These are phyloP conservation scores for Raphidocelis subcapitata DNA, from an alignment of 139 green algal genomes.

Conservation along the genomic window DNA sequence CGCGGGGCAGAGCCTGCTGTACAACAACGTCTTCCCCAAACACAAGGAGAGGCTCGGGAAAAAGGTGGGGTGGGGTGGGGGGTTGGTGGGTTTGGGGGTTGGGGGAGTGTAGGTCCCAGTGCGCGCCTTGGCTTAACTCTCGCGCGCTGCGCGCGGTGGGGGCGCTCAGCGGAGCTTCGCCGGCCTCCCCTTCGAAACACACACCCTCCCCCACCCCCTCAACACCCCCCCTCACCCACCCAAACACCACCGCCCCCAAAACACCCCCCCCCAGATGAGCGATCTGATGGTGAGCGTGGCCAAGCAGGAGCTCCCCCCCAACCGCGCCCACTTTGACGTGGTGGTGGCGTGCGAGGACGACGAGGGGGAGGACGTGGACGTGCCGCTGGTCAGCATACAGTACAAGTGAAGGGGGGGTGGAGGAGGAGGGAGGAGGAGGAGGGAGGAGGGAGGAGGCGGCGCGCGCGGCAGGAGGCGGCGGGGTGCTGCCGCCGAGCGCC, in stretches of 20 bases:
- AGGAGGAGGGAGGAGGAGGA: background rate
- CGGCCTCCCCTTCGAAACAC: no score
- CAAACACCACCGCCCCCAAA: no score
- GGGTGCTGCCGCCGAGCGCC: no score
- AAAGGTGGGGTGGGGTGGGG: slow-evolving; percentile 48
- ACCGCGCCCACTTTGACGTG: slow-evolving; percentile 94
- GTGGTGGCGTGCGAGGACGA: slow-evolving; percentile 98
- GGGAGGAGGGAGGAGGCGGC: background rate
- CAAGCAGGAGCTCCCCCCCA: slow-evolving; percentile 82
- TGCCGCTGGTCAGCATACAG: slow-evolving; percentile 65
- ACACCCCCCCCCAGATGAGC: no score
- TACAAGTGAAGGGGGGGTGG: slow-evolving; percentile 34
- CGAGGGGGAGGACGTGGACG: slow-evolving; percentile 64
- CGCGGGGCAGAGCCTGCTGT: slow-evolving; percentile 89
- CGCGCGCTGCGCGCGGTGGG: no score
- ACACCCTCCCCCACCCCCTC: no score
- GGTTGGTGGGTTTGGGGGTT: no score
- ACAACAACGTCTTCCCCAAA: slow-evolving; percentile 99
- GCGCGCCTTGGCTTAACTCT: no score
- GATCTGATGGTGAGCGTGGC: slow-evolving; percentile 77
- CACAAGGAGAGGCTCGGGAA: slow-evolving; percentile 91
- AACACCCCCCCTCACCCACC: no score
- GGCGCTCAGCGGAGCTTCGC: no score
- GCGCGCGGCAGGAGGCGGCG: no score
- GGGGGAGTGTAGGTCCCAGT: no score